phyloP scores from a whole-genome alignment of 2,329 filamentous ascomycete species.

The Ambrosiella beaveri region DNA sequence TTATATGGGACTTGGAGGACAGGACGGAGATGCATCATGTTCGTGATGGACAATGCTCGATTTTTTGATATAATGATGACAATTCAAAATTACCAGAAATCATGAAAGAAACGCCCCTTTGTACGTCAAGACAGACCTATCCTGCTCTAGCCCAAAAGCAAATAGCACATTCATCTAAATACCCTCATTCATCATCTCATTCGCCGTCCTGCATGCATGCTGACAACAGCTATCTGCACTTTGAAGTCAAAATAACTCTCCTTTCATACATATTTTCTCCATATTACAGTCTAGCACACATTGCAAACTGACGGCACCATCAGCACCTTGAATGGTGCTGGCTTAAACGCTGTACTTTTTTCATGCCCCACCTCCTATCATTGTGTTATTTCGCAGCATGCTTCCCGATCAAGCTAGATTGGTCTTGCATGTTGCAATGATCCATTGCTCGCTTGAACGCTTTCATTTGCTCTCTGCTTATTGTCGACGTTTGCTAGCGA shows the following conservation, averaged over 20 bases:
- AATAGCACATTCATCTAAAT: too few relatives aligned
- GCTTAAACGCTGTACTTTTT: background rate
- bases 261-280: background rate
- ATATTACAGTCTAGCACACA: background rate
- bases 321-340: background rate
- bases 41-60: background rate
- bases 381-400: background rate
- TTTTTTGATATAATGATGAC: too few relatives aligned
- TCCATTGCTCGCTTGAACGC: background rate
- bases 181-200: background rate
- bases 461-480: background rate
- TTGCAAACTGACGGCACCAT: background rate
- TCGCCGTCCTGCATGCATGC: background rate
- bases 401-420: background rate
- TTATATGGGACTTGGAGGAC: background rate
- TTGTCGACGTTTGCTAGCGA: background rate
- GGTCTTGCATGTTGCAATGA: background rate
- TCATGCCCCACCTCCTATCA: background rate
- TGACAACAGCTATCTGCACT: background rate
- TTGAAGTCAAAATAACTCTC: background rate
- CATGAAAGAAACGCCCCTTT: too few relatives aligned
- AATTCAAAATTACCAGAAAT: too few relatives aligned
- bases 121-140: too few relatives aligned
- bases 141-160: too few relatives aligned
- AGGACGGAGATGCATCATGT: background rate